Evolutionary conservation across 345 rosid genomes (phyloP).

Genomic region (Mangifera indica): DNA sequence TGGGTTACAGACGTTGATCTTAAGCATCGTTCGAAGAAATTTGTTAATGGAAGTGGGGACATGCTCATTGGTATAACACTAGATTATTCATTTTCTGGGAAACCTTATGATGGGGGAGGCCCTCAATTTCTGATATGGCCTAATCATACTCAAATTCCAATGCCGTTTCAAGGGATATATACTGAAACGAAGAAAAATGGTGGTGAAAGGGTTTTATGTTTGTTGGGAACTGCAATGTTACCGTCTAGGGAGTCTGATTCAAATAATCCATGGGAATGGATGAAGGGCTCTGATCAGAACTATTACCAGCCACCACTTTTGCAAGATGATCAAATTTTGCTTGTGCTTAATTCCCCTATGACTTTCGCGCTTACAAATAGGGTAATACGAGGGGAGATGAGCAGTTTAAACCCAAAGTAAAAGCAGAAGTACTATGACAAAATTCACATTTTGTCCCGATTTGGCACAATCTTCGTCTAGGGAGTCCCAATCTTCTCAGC

Average conservation of each 20-base stretch:
- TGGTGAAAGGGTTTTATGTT: conserved; percentile 67
- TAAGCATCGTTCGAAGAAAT: conserved; percentile 47
- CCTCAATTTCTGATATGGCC: conserved; percentile 72
- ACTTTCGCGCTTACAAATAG: conserved; percentile 51
- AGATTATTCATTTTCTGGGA: conserved; percentile 39
- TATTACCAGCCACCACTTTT: conserved; percentile 54
- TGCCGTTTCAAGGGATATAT: conserved; percentile 67
- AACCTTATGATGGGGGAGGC: conserved; percentile 38
- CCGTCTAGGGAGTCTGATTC: conserved; percentile 70
- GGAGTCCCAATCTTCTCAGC: too few species aligned
- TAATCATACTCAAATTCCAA: conserved; percentile 55
- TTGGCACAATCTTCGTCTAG: too few species aligned
- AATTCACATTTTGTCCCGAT: conserved; percentile 57
- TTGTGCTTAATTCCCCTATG: conserved; percentile 58
- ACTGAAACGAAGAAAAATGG: conserved; percentile 51
- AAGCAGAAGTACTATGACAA: conserved; percentile 66
- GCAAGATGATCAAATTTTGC: conserved; percentile 77
- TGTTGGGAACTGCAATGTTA: conserved; percentile 75
- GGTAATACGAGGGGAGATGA: conserved; percentile 59
- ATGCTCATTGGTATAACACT: conserved; percentile 53
- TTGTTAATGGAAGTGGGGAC: conserved; percentile 50
- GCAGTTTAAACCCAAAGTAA: conserved; percentile 58
- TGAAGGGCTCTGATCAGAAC: conserved; percentile 39
- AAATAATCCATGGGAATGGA: conserved; percentile 78
- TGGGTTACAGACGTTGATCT: conserved; percentile 56